Conservation (phyloP, 2,329 filamentous ascomycete species). For the Exophiala aquamarina region DNA sequence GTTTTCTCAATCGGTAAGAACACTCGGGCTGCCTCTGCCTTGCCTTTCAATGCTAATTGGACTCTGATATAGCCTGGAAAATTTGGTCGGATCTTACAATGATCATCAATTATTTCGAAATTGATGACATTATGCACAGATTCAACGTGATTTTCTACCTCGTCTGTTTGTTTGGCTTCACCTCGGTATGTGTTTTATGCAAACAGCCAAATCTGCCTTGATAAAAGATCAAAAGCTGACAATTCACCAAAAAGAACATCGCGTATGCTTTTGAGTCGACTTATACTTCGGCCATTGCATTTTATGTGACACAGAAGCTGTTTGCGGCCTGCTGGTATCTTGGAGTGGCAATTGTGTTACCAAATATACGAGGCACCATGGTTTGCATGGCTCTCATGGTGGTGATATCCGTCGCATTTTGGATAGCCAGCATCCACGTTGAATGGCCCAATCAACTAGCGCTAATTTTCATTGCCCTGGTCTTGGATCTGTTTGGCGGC, state of each 20-base stretch:
- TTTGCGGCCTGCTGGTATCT: slow-evolving; percentile 48
- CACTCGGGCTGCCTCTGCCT: neutral
- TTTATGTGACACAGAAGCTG: slow-evolving; percentile 60
- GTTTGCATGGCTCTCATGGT: slow-evolving; percentile 47
- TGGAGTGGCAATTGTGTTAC: slow-evolving; percentile 50
- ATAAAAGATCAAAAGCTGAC: too few species aligned
- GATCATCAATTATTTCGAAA: slow-evolving; percentile 62
- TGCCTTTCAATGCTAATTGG: neutral
- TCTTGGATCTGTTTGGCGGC: slow-evolving; percentile 52
- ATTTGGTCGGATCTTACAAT: slow-evolving; percentile 33
- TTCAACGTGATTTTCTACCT: slow-evolving; percentile 62
- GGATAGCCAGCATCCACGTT: slow-evolving; percentile 61
- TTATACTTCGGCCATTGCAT: slow-evolving; percentile 59
- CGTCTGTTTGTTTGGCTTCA: slow-evolving; percentile 62
- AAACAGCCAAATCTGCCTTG: too few species aligned
- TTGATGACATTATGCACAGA: slow-evolving; percentile 60
- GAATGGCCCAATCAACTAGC: slow-evolving; percentile 55
- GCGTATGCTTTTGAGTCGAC: slow-evolving; percentile 52
- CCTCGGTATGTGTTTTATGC: slow-evolving; percentile 58
- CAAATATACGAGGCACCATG: slow-evolving; percentile 61
- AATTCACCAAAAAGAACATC: slow-evolving; percentile 8
- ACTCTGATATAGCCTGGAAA: slow-evolving; percentile 7
- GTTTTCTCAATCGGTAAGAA: slow-evolving; percentile 54
- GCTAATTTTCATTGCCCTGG: slow-evolving; percentile 57
- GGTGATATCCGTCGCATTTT: slow-evolving; percentile 53